phyloP scores from a whole-genome alignment of 495 filamentous ascomycete genomes.

The Evansstolkia leycettana region DNA sequence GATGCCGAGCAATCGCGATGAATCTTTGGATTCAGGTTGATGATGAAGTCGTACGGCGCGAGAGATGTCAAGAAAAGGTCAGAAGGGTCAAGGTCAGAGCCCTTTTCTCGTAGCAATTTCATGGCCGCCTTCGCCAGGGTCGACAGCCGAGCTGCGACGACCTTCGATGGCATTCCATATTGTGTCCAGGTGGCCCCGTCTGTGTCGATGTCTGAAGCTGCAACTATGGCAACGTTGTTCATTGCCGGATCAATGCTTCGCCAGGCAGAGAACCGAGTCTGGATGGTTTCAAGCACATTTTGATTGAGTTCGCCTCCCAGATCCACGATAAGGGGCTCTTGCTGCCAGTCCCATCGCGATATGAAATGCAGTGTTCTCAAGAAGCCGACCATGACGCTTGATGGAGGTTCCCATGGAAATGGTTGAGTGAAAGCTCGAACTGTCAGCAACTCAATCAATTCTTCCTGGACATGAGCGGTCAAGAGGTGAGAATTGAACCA shows the following conservation, averaged over 20 bases:
- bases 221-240: slow-evolving; percentile 73
- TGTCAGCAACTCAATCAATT: slow-evolving; percentile 72
- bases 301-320: slow-evolving; percentile 44
- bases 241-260: slow-evolving; percentile 78
- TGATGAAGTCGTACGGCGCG: slow-evolving; percentile 72
- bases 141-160: slow-evolving; percentile 76
- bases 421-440: slow-evolving; percentile 67
- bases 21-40: slow-evolving; percentile 50
- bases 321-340: slow-evolving; percentile 69
- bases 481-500: slow-evolving; percentile 86
- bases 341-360: slow-evolving; percentile 83
- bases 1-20: slow-evolving; percentile 12
- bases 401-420: slow-evolving; percentile 69
- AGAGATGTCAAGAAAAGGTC: slow-evolving; percentile 57
- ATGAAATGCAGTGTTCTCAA: slow-evolving; percentile 64
- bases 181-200: slow-evolving; percentile 75
- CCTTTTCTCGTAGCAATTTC: slow-evolving; percentile 44
- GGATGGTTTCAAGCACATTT: slow-evolving; percentile 41
- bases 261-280: slow-evolving; percentile 59
- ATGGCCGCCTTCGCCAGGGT: slow-evolving; percentile 62
- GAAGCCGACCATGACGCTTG: slow-evolving; percentile 70
- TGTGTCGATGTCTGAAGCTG: slow-evolving; percentile 63
- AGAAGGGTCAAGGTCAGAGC: slow-evolving; percentile 40
- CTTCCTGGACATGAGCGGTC: slow-evolving; percentile 57
- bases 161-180: slow-evolving; percentile 53